Conservation (phyloP, 257 asterid species). For the Fraxinus quadrangulata region DNA sequence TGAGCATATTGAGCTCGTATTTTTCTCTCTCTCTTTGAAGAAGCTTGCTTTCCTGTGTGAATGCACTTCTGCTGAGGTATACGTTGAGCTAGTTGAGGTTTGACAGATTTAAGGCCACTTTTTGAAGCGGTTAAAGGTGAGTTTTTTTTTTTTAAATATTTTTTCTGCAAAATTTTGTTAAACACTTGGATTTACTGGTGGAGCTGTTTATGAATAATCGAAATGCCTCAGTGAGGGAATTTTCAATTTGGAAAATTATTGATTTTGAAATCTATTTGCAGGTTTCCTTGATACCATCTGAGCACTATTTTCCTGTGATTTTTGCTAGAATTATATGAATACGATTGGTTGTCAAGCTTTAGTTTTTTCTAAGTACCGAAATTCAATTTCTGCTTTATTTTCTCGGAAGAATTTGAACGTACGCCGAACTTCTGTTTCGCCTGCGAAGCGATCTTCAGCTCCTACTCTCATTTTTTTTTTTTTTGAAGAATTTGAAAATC, state of each 20-base stretch:
- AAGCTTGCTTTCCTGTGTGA: conserved; percentile 45
- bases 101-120: conserved; percentile 19
- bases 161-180: background rate
- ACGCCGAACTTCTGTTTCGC: conserved; percentile 32
- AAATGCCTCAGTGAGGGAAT: conserved; percentile 10
- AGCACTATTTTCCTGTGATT: background rate
- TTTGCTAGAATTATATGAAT: background rate
- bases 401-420: conserved; percentile 20
- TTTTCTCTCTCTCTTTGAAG: conserved; percentile 28
- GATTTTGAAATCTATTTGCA: conserved; percentile 3
- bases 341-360: conserved; percentile 9
- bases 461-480: background rate
- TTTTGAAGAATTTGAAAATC: conserved; percentile 30
- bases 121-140: conserved; percentile 29
- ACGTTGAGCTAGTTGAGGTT: conserved; percentile 2
- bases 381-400: conserved; percentile 23
- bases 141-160: background rate
- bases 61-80: conserved; percentile 48
- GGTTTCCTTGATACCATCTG: conserved; percentile 1
- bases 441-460: conserved; percentile 29
- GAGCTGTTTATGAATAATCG: background rate
- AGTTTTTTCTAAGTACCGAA: conserved; percentile 25
- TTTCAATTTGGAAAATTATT: conserved; percentile 18
- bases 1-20: conserved; percentile 14
- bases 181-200: background rate